Evolutionary conservation across 345 rosid genomes (phyloP), one percentile per base, ranked within the genome.

Genomic region (Gossypium thurberi): DNA sequence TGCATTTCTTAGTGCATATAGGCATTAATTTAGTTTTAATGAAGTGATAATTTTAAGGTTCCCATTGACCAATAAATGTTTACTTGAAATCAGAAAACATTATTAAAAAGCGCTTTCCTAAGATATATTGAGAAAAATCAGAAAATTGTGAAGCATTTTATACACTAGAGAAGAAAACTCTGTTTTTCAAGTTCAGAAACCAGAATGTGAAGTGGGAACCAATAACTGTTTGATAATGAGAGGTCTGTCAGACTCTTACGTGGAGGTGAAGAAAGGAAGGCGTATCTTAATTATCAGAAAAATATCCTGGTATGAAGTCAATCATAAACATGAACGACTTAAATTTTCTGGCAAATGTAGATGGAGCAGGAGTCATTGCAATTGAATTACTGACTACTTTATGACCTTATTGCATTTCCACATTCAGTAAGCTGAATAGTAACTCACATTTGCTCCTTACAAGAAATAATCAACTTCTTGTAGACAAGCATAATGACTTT

Each of bases 361-460:
- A 6, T 12, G 43, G 10, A 60, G 65, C 20, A 61, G 13, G 64
- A 2, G n/a, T 59, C n/a, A 59, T 25, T 46, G 55, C 53, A 66
- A 3, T 6, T 46, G 56, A 52, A 47, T 28, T 14, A 47, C 8
- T 46, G 53, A 65, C 18, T 23, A 23, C 5, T 47, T 12, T 65
- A 20, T 65, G 52, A 20, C 52, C 33, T 66, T 12, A 48, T 48
- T 67, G 71, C 71, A 67, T 48, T 44, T 37, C 72, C 71, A 73
- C 69, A 62, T 63, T 73, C 48, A 51, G 44, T 3, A 51, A 42
- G 64, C 74, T 40, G 63, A 79, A 70, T 51, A 73, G 11, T 47
- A 50, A 83, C 88, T 87, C 82, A 89, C 97, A 88, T 88, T 81
- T 89, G 92, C 74, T 85, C 92, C 76, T 74, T 87, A 76, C 94